Evolutionary conservation across 495 filamentous ascomycete species (phyloP).

Genomic region (Extremus antarcticus): DNA sequence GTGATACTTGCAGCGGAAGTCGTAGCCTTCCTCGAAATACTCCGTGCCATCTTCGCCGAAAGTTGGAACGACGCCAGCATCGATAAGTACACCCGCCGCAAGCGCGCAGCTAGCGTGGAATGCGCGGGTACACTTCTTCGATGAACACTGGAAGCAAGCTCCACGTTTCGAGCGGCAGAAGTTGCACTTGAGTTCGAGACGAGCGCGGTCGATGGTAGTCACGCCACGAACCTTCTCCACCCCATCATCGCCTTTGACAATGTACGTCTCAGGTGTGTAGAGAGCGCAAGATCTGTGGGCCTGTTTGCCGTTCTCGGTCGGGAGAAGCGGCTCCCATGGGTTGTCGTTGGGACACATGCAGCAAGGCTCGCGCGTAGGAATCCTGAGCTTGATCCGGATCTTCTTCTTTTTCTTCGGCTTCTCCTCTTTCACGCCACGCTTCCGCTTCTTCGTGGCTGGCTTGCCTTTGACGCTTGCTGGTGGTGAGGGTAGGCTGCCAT

Average conservation of each 20-base stretch:
- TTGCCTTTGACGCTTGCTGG: conserved; percentile 62
- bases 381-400: conserved; percentile 58
- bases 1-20: conserved; percentile 90
- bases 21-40: conserved; percentile 77
- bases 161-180: conserved; percentile 90
- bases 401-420: conserved; percentile 50
- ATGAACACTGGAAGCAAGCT: conserved; percentile 92
- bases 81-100: conserved; percentile 81
- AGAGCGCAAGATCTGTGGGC: conserved; percentile 83
- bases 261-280: conserved; percentile 86
- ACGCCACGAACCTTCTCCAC: conserved; percentile 67
- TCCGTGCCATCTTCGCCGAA: conserved; percentile 85
- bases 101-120: conserved; percentile 94
- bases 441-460: conserved; percentile 46
- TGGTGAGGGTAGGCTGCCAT: conserved; percentile 66
- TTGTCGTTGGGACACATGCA: conserved; percentile 89
- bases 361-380: conserved; percentile 70
- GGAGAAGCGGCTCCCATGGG: conserved; percentile 68
- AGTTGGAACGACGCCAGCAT: conserved; percentile 72
- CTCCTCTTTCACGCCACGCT: conserved; percentile 42
- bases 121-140: conserved; percentile 83
- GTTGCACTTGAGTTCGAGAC: conserved; percentile 82
- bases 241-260: conserved; percentile 56
- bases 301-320: conserved; percentile 77
- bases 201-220: conserved; percentile 70